Percentiles rank a stretch among this genome's conserved stretches.
Evolutionary conservation across 768 basidiomycete genomes (phyloP).

Genomic region (Podaxis carcinomalis): DNA sequence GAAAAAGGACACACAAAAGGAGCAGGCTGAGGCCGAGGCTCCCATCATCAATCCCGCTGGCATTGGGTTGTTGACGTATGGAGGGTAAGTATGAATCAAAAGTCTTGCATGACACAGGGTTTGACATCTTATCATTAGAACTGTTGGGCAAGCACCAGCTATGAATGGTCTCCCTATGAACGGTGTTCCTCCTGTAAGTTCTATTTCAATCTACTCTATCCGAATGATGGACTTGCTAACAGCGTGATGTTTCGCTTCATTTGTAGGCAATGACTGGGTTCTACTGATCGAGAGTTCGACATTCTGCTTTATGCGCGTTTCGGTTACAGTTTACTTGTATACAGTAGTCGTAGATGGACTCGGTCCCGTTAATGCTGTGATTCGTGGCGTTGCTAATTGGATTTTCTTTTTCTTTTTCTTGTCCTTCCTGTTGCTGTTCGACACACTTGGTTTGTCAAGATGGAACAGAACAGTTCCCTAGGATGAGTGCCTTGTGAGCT

Average conservation of each 20-base stretch:
- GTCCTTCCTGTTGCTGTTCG: not conserved
- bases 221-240: not conserved
- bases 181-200: slow-evolving; percentile 63
- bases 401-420: slow-evolving; percentile 14
- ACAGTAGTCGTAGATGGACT: slow-evolving; percentile 24
- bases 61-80: slow-evolving; percentile 71
- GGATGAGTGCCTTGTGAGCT: not conserved
- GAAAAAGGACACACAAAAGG: slow-evolving; percentile 84
- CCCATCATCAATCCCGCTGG: slow-evolving; percentile 87
- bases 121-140: slow-evolving; percentile 33
- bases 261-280: slow-evolving; percentile 66
- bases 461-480: not conserved
- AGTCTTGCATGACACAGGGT: not conserved
- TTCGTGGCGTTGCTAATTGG: slow-evolving; percentile 21
- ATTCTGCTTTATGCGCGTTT: not conserved
- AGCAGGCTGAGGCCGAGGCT: slow-evolving; percentile 80
- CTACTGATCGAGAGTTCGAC: slow-evolving; percentile 21
- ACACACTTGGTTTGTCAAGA: not conserved
- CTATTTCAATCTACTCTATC: not conserved
- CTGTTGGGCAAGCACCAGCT: slow-evolving; percentile 56
- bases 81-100: slow-evolving; percentile 35
- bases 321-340: slow-evolving; percentile 17
- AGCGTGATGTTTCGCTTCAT: not conserved
- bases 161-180: slow-evolving; percentile 43
- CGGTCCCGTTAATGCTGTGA: slow-evolving; percentile 3